Conservation (phyloP, 139 green algal species). For the Micromonas pusilla region DNA sequence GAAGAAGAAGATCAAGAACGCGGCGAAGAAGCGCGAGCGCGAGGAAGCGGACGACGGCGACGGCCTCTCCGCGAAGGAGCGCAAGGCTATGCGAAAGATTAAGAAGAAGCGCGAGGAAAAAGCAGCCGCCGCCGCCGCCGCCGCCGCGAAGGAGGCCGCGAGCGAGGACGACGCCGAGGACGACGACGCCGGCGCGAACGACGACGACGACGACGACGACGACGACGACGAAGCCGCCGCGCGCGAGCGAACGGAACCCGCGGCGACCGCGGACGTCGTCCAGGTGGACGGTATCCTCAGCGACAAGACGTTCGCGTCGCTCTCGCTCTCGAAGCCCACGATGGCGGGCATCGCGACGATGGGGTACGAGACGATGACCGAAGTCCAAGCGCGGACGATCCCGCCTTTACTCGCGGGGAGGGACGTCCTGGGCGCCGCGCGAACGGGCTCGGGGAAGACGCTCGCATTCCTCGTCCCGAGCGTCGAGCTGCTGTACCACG, state of each 20-base stretch:
- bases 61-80: neutral
- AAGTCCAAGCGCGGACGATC: conserved; percentile 92
- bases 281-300: conserved; percentile 37
- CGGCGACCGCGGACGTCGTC: conserved; percentile 4
- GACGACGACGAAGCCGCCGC: conserved; percentile 1
- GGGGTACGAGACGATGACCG: conserved; percentile 78
- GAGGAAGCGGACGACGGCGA: neutral
- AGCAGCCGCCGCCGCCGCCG: neutral
- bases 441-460: conserved; percentile 97
- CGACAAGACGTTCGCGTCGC: conserved; percentile 47
- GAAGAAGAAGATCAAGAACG: conserved; percentile 14
- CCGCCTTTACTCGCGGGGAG: conserved; percentile 78
- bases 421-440: conserved; percentile 89
- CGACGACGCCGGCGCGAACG: conserved; percentile 20
- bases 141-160: neutral
- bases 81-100: conserved; percentile 26
- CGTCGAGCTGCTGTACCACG: conserved; percentile 82
- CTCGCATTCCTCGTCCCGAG: conserved; percentile 92
- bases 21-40: neutral
- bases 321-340: conserved; percentile 58
- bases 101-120: conserved; percentile 26
- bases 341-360: conserved; percentile 54
- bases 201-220: neutral
- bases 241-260: neutral
- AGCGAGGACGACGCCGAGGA: too few relatives aligned